Evolutionary conservation across 768 basidiomycete species (phyloP).

Genomic region (Phanerochaete carnosa): DNA sequence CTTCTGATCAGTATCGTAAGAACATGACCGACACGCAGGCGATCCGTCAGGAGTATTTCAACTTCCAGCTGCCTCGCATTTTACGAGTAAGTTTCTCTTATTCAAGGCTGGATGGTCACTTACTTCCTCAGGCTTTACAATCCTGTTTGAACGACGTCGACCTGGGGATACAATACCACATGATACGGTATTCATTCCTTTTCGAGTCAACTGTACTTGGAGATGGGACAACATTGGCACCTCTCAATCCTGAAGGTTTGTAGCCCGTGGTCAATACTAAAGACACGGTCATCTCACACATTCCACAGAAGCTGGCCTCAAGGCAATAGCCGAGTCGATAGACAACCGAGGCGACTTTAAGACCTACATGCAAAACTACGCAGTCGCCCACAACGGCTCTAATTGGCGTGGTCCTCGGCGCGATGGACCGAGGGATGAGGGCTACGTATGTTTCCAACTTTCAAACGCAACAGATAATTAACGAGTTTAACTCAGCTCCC

Average conservation of each 20-base stretch:
- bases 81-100: constrained; percentile 61
- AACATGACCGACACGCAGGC: constrained; percentile 86
- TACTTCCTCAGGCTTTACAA: constrained; percentile 55
- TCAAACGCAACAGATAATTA: neutral
- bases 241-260: constrained; percentile 45
- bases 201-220: constrained; percentile 88
- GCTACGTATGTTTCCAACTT: constrained; percentile 65
- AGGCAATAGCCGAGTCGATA: constrained; percentile 84
- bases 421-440: constrained; percentile 88
- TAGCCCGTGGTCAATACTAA: neutral
- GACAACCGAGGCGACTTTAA: constrained; percentile 96
- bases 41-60: constrained; percentile 96
- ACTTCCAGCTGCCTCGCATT: constrained; percentile 92
- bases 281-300: neutral
- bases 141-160: constrained; percentile 96
- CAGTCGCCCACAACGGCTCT: constrained; percentile 74
- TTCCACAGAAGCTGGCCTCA: constrained; percentile 63
- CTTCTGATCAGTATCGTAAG: constrained; percentile 88
- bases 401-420: constrained; percentile 70
- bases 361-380: constrained; percentile 96
- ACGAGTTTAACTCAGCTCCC: constrained; percentile 45
- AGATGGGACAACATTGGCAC: constrained; percentile 83
- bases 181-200: constrained; percentile 91
- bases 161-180: constrained; percentile 95
- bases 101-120: neutral